A percentile compares a stretch with the other conserved stretches of the same genome.
Evolutionary conservation across 352 stramenopile genomes (phyloP).

Genomic region (Phytopythium delawarense): DNA sequence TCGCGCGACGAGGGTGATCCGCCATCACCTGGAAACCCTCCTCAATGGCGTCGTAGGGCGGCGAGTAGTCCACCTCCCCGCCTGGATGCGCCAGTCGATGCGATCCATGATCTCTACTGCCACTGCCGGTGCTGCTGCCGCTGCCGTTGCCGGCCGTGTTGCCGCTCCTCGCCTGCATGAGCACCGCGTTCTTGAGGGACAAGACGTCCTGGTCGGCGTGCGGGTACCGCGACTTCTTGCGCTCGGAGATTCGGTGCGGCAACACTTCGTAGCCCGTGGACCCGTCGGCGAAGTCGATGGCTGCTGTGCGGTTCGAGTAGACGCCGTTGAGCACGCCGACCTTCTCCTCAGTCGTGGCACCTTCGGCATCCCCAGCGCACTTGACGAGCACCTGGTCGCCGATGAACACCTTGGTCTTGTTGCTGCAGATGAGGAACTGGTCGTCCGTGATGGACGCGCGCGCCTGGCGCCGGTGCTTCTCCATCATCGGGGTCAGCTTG

Average conservation of each 20-base stretch:
- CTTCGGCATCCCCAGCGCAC: slow-evolving; percentile 50
- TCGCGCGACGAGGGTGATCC: slow-evolving; percentile 52
- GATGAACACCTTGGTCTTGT: slow-evolving; percentile 67
- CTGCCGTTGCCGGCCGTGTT: slow-evolving; percentile 1
- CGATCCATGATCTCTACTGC: neutral
- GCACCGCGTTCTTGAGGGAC: slow-evolving; percentile 70
- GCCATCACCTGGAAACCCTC: slow-evolving; percentile 74
- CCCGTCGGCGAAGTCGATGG: slow-evolving; percentile 71
- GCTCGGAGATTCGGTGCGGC: slow-evolving; percentile 52
- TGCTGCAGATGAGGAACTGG: slow-evolving; percentile 57
- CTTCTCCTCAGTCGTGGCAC: slow-evolving; percentile 47
- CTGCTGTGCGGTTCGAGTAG: slow-evolving; percentile 72
- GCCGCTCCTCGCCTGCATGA: slow-evolving; percentile 47
- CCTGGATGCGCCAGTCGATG: neutral
- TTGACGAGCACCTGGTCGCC: slow-evolving; percentile 75
- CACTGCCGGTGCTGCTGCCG: neutral
- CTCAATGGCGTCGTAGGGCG: slow-evolving; percentile 33
- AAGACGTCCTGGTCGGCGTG: slow-evolving; percentile 53
- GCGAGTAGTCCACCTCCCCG: neutral
- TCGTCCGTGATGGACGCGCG: slow-evolving; percentile 61
- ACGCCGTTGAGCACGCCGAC: slow-evolving; percentile 66
- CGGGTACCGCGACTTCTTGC: slow-evolving; percentile 27
- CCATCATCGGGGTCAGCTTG: slow-evolving; percentile 51
- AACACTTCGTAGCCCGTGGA: slow-evolving; percentile 68
- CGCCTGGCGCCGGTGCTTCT: slow-evolving; percentile 46